These are phyloP conservation scores for Cryphonectria nitschkei DNA, from an alignment of 2,329 filamentous ascomycete species.

Conservation along the genomic window DNA sequence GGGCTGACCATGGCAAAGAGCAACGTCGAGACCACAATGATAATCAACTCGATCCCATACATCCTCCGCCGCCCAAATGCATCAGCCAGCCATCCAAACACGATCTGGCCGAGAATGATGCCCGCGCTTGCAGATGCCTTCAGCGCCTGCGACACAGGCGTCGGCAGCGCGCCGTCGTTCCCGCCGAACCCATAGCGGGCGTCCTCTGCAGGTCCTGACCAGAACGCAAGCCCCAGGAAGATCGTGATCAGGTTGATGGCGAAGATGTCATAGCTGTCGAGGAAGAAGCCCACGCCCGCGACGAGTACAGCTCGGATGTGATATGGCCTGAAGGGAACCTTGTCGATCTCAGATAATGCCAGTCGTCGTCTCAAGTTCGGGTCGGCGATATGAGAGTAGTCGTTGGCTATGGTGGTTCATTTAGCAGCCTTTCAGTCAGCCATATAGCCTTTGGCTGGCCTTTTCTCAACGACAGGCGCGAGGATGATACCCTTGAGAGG, in stretches of 20 bases:
- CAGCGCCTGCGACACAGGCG: conserved; percentile 70
- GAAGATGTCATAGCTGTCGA: conserved; percentile 82
- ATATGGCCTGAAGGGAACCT: conserved; percentile 75
- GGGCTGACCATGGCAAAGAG: conserved; percentile 66
- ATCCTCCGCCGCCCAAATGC: conserved; percentile 76
- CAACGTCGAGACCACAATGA: conserved; percentile 73
- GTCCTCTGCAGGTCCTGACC: conserved; percentile 51
- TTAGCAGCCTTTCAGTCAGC: not conserved
- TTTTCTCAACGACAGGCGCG: conserved; percentile 33
- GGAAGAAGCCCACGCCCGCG: conserved; percentile 82
- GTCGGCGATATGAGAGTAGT: conserved; percentile 64
- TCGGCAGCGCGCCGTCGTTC: conserved; percentile 61
- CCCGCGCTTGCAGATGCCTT: conserved; percentile 82
- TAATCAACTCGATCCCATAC: conserved; percentile 77
- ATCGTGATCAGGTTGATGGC: conserved; percentile 75
- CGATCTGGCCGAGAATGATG: conserved; percentile 76
- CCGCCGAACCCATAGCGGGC: conserved; percentile 51
- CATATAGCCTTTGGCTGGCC: not conserved
- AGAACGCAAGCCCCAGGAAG: conserved; percentile 78
- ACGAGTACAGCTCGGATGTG: conserved; percentile 76
- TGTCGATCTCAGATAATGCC: conserved; percentile 79
- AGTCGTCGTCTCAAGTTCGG: conserved; percentile 77
- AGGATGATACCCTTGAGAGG: not conserved
- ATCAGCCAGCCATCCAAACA: conserved; percentile 80
- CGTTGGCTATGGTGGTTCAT: conserved; percentile 35